phyloP scores from a whole-genome alignment of 768 basidiomycete genomes.

The Leccinum ochraceum region DNA sequence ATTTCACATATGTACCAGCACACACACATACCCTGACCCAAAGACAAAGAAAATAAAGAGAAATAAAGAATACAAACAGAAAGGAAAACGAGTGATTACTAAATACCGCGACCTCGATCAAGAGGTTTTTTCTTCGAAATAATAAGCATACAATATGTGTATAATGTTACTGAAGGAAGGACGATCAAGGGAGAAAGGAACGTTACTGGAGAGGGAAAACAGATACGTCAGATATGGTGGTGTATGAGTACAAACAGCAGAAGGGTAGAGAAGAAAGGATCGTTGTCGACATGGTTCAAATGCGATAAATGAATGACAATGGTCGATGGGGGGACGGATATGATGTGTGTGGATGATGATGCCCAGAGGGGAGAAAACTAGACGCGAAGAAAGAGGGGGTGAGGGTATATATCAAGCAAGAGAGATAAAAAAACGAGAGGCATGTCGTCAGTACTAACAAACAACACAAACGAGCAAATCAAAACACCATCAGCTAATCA shows the following conservation, averaged over 20 bases:
- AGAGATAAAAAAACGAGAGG: neutral
- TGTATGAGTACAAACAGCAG: neutral
- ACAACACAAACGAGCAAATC: neutral
- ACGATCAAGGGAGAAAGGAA: neutral
- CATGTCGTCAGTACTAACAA: neutral
- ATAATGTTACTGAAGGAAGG: neutral
- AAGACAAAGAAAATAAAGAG: slow-evolving; percentile 1
- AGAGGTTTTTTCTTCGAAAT: neutral
- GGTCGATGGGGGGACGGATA: neutral
- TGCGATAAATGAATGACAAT: neutral
- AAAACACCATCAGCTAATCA: neutral
- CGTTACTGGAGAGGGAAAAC: neutral
- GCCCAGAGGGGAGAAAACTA: neutral
- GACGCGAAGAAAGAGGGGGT: neutral
- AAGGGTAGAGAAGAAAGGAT: neutral
- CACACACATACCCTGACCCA: neutral
- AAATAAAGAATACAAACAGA: slow-evolving; percentile 13
- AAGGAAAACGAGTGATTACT: neutral
- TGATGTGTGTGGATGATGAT: neutral
- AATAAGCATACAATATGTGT: neutral
- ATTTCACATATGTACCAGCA: neutral
- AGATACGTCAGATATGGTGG: neutral
- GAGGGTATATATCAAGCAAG: neutral
- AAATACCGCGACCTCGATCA: neutral
- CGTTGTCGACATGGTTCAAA: neutral